Conservation (phyloP, 176 grass and related monocot genomes). For the Phyllostachys edulis region DNA sequence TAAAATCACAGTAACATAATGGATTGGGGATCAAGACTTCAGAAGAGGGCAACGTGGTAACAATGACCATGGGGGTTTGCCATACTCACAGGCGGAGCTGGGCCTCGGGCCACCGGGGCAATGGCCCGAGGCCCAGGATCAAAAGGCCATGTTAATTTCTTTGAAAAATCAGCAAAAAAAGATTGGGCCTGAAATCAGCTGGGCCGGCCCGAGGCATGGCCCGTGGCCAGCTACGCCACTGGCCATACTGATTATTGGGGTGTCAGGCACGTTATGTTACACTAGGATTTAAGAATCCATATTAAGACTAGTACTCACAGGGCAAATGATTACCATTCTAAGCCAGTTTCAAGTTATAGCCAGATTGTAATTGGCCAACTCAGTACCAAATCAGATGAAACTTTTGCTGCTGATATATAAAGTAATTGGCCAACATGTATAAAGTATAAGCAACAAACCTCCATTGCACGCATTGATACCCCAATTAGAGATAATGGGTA, state of each 20-base stretch:
- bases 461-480: conserved; percentile 95
- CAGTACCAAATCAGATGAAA: background rate
- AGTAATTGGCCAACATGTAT: background rate
- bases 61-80: background rate
- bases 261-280: background rate
- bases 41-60: background rate
- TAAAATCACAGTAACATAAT: background rate
- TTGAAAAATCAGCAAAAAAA: too few relatives aligned
- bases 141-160: too few relatives aligned
- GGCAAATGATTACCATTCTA: background rate
- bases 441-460: conserved; percentile 56
- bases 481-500: conserved; percentile 93
- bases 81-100: background rate
- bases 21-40: background rate
- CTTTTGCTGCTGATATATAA: background rate
- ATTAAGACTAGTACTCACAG: background rate
- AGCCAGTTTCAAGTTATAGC: background rate
- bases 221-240: too few relatives aligned
- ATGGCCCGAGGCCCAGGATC: too few relatives aligned
- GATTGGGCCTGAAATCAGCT: too few relatives aligned
- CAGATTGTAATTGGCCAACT: background rate
- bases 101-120: too few relatives aligned
- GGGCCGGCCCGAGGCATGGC: too few relatives aligned
- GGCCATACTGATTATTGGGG: background rate
- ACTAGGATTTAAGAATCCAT: background rate